A percentile compares a stretch with the other conserved stretches of the same genome.
phyloP scores from a whole-genome alignment of 371 early-diverging fungal genomes.

The Mucor circinelloides region DNA sequence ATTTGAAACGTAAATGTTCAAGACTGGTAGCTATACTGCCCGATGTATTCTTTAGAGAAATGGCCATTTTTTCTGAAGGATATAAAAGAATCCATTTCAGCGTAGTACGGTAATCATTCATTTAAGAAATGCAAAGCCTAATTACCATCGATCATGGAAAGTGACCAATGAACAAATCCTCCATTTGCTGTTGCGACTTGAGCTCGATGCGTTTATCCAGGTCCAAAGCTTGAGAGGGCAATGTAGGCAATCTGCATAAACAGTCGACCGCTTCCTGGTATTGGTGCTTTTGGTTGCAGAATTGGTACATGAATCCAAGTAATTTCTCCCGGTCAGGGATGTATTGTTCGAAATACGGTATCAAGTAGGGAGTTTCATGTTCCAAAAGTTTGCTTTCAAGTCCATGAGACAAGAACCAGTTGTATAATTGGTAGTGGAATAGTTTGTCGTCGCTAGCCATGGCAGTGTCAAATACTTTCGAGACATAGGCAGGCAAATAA shows the following conservation, averaged over 20 bases:
- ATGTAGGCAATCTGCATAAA: slow-evolving; percentile 62
- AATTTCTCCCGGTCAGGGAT: slow-evolving; percentile 48
- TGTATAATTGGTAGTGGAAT: slow-evolving; percentile 73
- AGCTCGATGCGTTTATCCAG: slow-evolving; percentile 67
- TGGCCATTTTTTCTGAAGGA: too few relatives aligned
- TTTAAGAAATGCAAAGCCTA: too few relatives aligned
- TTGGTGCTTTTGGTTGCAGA: slow-evolving; percentile 64
- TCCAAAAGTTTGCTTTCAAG: slow-evolving; percentile 33
- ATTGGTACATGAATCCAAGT: slow-evolving; percentile 75
- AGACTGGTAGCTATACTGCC: too few relatives aligned
- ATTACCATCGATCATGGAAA: too few relatives aligned
- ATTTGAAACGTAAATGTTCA: too few relatives aligned
- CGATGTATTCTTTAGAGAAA: too few relatives aligned
- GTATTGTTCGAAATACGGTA: slow-evolving; percentile 66
- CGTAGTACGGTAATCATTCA: too few relatives aligned
- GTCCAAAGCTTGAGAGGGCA: slow-evolving; percentile 26
- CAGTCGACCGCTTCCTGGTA: slow-evolving; percentile 70
- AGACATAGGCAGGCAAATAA: neutral
- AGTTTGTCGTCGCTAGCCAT: slow-evolving; percentile 56
- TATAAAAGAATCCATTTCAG: too few relatives aligned
- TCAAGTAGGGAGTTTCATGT: slow-evolving; percentile 59
- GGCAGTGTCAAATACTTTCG: slow-evolving; percentile 42
- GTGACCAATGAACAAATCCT: too few relatives aligned
- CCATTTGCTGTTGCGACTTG: slow-evolving; percentile 64
- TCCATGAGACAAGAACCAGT: slow-evolving; percentile 61